Evolutionary conservation across 1,284 basidiomycete genomes (phyloP).

Genomic region (Ganoderma resinaceum): DNA sequence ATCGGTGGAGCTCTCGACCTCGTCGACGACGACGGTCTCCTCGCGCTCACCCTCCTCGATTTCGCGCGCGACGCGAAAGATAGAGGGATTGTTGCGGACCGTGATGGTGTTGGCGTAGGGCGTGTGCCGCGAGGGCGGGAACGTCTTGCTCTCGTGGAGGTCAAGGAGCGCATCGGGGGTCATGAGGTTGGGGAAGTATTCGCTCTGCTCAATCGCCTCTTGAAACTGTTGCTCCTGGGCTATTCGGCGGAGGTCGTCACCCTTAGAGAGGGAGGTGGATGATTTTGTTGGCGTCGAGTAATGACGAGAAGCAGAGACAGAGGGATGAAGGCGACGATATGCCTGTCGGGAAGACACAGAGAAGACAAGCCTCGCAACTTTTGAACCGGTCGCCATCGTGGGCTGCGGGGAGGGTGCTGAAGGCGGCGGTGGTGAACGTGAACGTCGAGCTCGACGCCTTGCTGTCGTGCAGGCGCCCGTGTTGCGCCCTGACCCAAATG

Average conservation of each 20-base stretch:
- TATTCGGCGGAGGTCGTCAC: slow-evolving; percentile 17
- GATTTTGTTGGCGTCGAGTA: slow-evolving; percentile 22
- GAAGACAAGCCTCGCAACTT: slow-evolving; percentile 14
- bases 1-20: slow-evolving; percentile 27
- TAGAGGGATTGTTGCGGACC: slow-evolving; percentile 64
- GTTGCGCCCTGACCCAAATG: not conserved
- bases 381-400: slow-evolving; percentile 23
- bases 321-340: slow-evolving; percentile 15
- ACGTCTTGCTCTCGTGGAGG: slow-evolving; percentile 57
- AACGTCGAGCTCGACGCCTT: slow-evolving; percentile 4
- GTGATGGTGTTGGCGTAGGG: slow-evolving; percentile 65
- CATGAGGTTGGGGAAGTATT: slow-evolving; percentile 63
- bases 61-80: slow-evolving; percentile 37
- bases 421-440: not conserved
- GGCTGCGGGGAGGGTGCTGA: slow-evolving; percentile 8
- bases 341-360: slow-evolving; percentile 14
- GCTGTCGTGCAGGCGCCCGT: slow-evolving; percentile 9
- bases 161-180: slow-evolving; percentile 65
- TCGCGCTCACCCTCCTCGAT: slow-evolving; percentile 28
- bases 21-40: slow-evolving; percentile 27
- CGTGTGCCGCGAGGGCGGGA: slow-evolving; percentile 56
- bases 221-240: slow-evolving; percentile 22
- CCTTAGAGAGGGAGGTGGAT: not conserved
- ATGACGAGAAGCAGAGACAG: slow-evolving; percentile 10
- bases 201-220: slow-evolving; percentile 21